Conservation (phyloP, 2,329 filamentous ascomycete genomes). For the Fusarium pininemorale region DNA sequence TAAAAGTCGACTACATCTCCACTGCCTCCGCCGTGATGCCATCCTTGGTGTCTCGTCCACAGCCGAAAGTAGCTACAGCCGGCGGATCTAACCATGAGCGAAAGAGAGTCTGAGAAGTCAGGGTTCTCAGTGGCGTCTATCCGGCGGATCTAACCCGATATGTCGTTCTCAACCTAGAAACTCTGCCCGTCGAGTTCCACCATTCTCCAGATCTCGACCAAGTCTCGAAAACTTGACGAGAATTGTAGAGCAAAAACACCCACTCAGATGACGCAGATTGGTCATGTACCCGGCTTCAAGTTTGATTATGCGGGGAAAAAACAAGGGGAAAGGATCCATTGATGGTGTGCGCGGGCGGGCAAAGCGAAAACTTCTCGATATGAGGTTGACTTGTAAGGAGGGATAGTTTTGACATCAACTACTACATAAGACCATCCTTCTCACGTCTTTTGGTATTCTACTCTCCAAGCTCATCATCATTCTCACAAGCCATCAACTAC, state of each 20-base stretch:
- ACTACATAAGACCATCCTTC: slow-evolving; percentile 27
- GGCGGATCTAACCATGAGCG: slow-evolving; percentile 32
- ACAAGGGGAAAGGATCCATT: slow-evolving; percentile 14
- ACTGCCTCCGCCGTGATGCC: slow-evolving; percentile 33
- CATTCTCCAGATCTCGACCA: slow-evolving; percentile 35
- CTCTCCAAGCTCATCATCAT: slow-evolving; percentile 23
- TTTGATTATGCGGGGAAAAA: slow-evolving; percentile 32
- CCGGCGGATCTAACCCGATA: slow-evolving; percentile 40
- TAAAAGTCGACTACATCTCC: slow-evolving; percentile 21
- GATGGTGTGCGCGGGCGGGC: neutral
- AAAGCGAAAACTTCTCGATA: slow-evolving; percentile 9
- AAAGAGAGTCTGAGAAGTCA: neutral
- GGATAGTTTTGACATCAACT: slow-evolving; percentile 10
- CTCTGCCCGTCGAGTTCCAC: slow-evolving; percentile 30
- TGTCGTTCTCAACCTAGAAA: slow-evolving; percentile 29
- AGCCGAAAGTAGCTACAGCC: neutral
- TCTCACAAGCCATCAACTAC: neutral
- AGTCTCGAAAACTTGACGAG: slow-evolving; percentile 31
- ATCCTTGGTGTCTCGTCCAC: slow-evolving; percentile 14
- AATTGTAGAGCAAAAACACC: slow-evolving; percentile 30
- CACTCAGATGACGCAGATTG: slow-evolving; percentile 38
- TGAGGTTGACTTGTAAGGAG: neutral
- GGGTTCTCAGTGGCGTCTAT: neutral
- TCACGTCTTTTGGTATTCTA: neutral
- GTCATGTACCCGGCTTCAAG: slow-evolving; percentile 14